phyloP scores from a whole-genome alignment of 2,329 filamentous ascomycete genomes.

The Colletotrichum chrysophilum region DNA sequence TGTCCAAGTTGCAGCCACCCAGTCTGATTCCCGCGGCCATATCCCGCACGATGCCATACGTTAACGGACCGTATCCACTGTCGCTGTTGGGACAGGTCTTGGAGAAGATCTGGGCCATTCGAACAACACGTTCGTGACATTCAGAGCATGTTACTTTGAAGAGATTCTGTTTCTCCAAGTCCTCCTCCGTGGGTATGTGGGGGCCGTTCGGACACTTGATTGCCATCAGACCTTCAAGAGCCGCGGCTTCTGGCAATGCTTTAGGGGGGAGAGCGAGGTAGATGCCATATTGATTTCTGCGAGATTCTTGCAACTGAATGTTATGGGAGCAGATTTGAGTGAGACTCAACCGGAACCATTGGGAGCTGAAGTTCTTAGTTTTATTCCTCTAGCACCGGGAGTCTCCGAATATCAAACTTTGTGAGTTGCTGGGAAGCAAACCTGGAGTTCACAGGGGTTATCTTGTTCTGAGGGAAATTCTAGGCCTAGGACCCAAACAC shows the following conservation, averaged over 20 bases:
- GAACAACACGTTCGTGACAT: not conserved
- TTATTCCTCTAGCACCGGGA: no score
- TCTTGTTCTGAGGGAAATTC: not conserved
- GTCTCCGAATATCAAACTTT: not conserved
- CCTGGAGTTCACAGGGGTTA: not conserved
- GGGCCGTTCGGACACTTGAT: not conserved
- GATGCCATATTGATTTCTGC: not conserved
- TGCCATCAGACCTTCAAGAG: not conserved
- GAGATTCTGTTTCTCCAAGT: not conserved
- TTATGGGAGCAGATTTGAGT: not conserved
- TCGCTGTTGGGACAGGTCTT: not conserved
- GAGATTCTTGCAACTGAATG: not conserved
- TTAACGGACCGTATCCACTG: not conserved
- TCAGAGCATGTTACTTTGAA: not conserved
- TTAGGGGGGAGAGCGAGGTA: not conserved
- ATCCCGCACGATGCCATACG: not conserved
- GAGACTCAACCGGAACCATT: not conserved
- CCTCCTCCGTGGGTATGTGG: not conserved
- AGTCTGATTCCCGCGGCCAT: not conserved
- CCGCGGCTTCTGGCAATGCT: not conserved
- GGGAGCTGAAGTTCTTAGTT: accelerated
- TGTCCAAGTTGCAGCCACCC: not conserved
- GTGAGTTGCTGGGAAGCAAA: accelerated
- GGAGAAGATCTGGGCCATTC: not conserved
- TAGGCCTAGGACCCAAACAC: not conserved